phyloP scores from a whole-genome alignment of 2,329 filamentous ascomycete species.

The Xylaria sp. region DNA sequence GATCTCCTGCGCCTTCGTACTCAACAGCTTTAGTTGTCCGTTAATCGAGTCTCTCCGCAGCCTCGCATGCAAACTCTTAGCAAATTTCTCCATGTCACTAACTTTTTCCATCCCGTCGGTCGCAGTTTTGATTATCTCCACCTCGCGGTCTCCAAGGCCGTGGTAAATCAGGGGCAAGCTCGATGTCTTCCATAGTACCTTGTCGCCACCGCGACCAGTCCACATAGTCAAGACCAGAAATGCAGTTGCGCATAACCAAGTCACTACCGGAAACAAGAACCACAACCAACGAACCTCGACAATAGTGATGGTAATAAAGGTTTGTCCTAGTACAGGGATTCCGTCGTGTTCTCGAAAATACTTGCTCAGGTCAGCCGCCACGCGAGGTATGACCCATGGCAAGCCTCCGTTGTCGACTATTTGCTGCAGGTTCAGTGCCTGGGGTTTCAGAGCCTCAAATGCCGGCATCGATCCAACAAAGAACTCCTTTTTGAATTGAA shows the following conservation, averaged over 20 bases:
- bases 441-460: background rate
- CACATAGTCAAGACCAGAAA: slow-evolving; percentile 4
- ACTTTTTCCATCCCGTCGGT: background rate
- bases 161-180: slow-evolving; percentile 18
- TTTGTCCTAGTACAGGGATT: background rate
- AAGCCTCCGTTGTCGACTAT: background rate
- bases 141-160: background rate
- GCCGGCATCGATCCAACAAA: background rate
- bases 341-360: slow-evolving; percentile 7
- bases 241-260: background rate
- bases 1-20: too few relatives aligned
- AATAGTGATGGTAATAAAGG: background rate
- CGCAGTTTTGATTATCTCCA: background rate
- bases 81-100: slow-evolving; percentile 11
- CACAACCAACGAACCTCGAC: slow-evolving; percentile 11
- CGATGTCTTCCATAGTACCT: slow-evolving; percentile 13
- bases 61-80: background rate
- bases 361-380: background rate
- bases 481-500: background rate
- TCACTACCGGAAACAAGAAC: background rate
- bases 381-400: background rate
- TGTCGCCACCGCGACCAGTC: background rate
- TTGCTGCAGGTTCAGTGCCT: background rate
- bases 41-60: background rate
- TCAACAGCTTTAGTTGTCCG: background rate